Evolutionary conservation across 345 rosid species (phyloP), one percentile per base, ranked within the genome.

Genomic region (Salix viminalis): DNA sequence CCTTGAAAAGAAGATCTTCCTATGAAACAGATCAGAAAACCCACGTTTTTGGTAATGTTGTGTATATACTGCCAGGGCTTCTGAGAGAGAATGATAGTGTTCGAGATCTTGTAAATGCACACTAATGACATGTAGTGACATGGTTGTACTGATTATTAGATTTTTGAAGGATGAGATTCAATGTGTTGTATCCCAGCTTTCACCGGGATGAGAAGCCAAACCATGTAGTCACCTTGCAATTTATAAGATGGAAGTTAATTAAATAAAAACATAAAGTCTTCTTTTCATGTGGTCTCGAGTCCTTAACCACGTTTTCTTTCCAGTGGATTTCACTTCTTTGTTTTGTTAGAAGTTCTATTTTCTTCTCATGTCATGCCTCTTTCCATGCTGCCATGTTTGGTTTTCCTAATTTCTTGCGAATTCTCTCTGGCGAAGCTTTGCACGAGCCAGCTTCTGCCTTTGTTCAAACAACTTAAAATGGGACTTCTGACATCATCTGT

Each of bases 21-120:
- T 30, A 37, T 36, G 39, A 21, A 36, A 36, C 66, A 32, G 60
- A 36, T 58, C 19, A 69, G 23, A 64, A 37, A 32, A 23, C 26
- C 36, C 19, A 58, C 58, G 30, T 56, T 52, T 69, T 62, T 67
- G 76, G 69, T 67, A 70, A 65, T 72, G 42, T 10, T 83, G 74
- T 70, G 73, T 26, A 76, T 69, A 30, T 23, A 61, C 76, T 74
- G 67, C 72, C 52, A 48, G 56, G 54, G 46, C 34, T 56, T 54
- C 30, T 73, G 18, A 28, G 67, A 66, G 77, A 56, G 65, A 62
- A 67, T 39, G 54, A 28, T 76, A 48, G 67, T 68, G 41, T 42
- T 69, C 67, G 44, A 75, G 64, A 39, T 50, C 13, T 34, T 37
- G 69, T 15, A 12, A 73, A 24, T 15, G 46, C 65, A 26, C 60